Base-by-base conservation (phyloP, 805 yeast genomes). In the Clavispora santaluciae region DNA sequence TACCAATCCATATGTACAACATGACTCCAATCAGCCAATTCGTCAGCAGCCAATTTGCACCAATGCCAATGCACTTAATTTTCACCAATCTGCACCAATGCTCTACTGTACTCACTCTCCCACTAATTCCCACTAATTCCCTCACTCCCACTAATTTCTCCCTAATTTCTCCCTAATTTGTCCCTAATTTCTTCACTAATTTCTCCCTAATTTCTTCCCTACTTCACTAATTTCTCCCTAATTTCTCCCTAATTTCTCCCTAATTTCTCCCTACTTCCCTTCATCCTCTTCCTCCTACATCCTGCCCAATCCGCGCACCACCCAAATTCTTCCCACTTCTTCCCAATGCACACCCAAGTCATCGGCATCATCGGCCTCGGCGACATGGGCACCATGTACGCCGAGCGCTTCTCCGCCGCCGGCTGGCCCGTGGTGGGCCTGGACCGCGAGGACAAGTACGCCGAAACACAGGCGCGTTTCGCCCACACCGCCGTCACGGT, bases 331-430 rank as follows among this genome's bases (percentile, higher is more conserved):
- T 9, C 8, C 22, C 22, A 17, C 22, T 6, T 5, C 35, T 35
- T 36, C 12, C 20, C 25, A 21, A 31, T 22, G 28, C 26, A 33
- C 11, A 48, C 68, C 16, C 83, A 83, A 57, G 70, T 70, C 16
- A 76, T 93, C 35, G 99, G 99, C 2, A 85, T 93, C 48, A 90
- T 93, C 44, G 99, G 99, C 3, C 75, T 91, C 25, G 99, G 99
- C 22, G 98, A 91, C 60, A 93, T 93, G 99, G 99, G 99, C 6
- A 66, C 78, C 26, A 64, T 93, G 53, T 93, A 93, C 56, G 97
- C 98, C 42, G 70, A 73, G 16, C 65, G 83, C 40, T 82, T 93
- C 54, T 71, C 86, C 22, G 72, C 74, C 39, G 90, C 88, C 2
- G 97, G 97, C 2, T 88, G 96, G 95, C 75, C 59, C 23, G 96